These are phyloP conservation scores for Hibiscus syriacus DNA, from an alignment of 345 rosid species.

Conservation along the genomic window DNA sequence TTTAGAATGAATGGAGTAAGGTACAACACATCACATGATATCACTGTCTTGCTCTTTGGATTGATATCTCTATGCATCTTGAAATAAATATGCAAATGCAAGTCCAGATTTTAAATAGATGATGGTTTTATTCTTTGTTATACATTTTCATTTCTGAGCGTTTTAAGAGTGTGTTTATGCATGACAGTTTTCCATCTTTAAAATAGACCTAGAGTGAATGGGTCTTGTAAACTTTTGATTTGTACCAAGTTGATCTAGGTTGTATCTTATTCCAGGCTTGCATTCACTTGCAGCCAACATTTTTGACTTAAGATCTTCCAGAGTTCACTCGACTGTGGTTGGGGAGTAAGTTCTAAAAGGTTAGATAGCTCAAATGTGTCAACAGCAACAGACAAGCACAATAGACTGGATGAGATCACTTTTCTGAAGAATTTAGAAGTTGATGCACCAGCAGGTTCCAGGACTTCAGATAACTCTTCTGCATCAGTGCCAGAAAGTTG, in stretches of 20 bases:
- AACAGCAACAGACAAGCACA: slow-evolving; percentile 31
- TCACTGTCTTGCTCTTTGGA: neutral
- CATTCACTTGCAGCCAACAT: slow-evolving; percentile 19
- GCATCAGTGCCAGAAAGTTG: slow-evolving; percentile 20
- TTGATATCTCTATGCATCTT: neutral
- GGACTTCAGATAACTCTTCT: slow-evolving; percentile 20
- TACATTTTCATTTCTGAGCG: neutral
- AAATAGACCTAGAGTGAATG: neutral
- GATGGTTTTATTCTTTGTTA: neutral
- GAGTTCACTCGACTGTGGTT: slow-evolving; percentile 16
- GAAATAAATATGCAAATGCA: neutral
- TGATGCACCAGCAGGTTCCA: slow-evolving; percentile 21
- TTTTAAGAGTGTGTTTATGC: neutral
- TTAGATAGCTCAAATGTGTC: slow-evolving; percentile 23
- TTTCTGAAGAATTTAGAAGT: slow-evolving; percentile 22
- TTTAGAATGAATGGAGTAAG: neutral
- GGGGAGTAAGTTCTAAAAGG: slow-evolving; percentile 15
- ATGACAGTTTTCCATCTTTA: neutral
- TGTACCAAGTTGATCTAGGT: neutral
- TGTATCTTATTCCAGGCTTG: neutral
- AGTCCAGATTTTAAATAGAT: neutral
- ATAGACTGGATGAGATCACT: slow-evolving; percentile 17
- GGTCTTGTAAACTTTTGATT: neutral
- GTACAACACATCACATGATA: neutral
- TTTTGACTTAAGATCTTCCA: slow-evolving; percentile 15